A percentile compares a stretch with the other conserved stretches of the same genome.
Conservation (phyloP, 192 early-diverging fungal species). For the Coemansia sp. region DNA sequence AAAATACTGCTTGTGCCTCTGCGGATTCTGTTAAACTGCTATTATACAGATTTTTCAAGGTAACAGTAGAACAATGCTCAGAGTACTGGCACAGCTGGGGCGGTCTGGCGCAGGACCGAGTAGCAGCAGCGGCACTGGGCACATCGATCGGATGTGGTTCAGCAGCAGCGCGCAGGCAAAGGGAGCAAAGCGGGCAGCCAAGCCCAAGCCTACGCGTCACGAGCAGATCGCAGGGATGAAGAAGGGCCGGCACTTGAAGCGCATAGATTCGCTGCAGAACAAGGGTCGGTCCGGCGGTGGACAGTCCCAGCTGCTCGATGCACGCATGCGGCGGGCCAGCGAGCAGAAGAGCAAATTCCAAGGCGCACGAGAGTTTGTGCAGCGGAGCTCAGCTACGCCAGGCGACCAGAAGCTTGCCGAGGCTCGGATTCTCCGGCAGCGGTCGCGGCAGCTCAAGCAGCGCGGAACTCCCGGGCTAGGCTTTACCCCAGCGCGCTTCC, state of each 20-base stretch:
- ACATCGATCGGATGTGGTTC: neutral
- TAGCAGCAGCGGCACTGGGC: neutral
- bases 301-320: slow-evolving; percentile 27
- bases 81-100: neutral
- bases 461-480: slow-evolving; percentile 49
- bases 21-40: neutral
- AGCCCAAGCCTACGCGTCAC: slow-evolving; percentile 15
- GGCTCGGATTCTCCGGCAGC: slow-evolving; percentile 38
- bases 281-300: slow-evolving; percentile 39
- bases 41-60: too few relatives aligned
- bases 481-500: slow-evolving; percentile 64
- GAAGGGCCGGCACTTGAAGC: slow-evolving; percentile 18
- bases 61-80: neutral
- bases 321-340: slow-evolving; percentile 35
- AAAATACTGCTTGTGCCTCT: neutral
- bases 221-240: slow-evolving; percentile 24
- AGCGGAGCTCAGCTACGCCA: slow-evolving; percentile 12
- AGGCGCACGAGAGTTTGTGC: slow-evolving; percentile 29
- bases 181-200: slow-evolving; percentile 6
- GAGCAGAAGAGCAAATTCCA: slow-evolving; percentile 33
- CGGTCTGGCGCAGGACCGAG: neutral
- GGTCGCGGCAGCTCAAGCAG: slow-evolving; percentile 32
- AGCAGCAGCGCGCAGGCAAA: slow-evolving; percentile 1
- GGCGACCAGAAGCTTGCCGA: slow-evolving; percentile 26
- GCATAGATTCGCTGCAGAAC: slow-evolving; percentile 14